Percentiles rank a stretch among this genome's conserved stretches.
phyloP scores from a whole-genome alignment of 768 basidiomycete species.

The Kwoniella mangroviensis region DNA sequence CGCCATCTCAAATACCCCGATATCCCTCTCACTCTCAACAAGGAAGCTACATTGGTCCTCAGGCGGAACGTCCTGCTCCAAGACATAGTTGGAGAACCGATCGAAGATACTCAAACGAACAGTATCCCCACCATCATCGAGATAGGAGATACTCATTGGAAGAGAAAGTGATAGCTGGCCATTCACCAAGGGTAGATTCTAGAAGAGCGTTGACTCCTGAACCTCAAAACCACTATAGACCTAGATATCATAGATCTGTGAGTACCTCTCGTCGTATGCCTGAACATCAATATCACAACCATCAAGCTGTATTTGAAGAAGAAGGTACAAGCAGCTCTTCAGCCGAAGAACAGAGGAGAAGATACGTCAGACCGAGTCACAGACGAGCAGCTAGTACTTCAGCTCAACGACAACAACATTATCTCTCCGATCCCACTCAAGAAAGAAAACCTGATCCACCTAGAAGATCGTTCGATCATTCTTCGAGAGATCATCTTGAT shows the following conservation, averaged over 20 bases:
- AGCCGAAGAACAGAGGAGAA: background rate
- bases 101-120: conserved; percentile 6
- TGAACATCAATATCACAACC: background rate
- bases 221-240: background rate
- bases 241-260: conserved; percentile 4
- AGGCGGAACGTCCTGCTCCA: conserved; percentile 9
- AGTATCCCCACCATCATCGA: background rate
- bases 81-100: background rate
- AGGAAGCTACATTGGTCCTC: conserved; percentile 4
- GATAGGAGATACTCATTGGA: conserved; percentile 12
- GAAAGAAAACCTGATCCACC: conserved; percentile 9
- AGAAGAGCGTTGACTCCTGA: background rate
- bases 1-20: background rate
- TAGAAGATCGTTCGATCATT: conserved; percentile 17
- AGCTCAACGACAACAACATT: conserved; percentile 2
- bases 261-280: conserved; percentile 14
- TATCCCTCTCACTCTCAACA: conserved; percentile 6
- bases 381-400: conserved; percentile 20
- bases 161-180: background rate
- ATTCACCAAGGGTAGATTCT: background rate
- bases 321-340: conserved; percentile 6
- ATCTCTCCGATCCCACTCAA: background rate
- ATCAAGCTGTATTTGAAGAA: background rate
- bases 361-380: conserved; percentile 5
- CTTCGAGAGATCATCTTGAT: conserved; percentile 7